Percentiles rank a stretch among this genome's conserved stretches.
phyloP scores from a whole-genome alignment of 2,329 filamentous ascomycete species.

The Blastomyces gilchristii region DNA sequence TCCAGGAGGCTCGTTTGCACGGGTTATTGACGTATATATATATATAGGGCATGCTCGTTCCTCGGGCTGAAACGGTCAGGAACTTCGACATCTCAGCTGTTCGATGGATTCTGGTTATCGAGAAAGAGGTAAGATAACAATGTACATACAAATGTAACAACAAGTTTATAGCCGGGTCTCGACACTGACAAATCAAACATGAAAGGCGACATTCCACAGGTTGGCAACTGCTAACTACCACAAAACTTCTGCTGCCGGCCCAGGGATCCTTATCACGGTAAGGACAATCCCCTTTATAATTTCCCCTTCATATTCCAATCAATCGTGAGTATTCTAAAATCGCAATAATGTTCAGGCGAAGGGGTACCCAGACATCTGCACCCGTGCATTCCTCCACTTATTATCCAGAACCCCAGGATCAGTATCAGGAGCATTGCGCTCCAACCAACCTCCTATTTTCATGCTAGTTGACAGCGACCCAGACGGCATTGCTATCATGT shows the following conservation, averaged over 20 bases:
- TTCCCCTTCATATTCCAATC: background rate
- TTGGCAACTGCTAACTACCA: slow-evolving; percentile 43
- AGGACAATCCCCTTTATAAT: slow-evolving; percentile 11
- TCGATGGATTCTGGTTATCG: slow-evolving; percentile 51
- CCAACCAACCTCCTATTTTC: slow-evolving; percentile 36
- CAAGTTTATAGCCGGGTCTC: background rate
- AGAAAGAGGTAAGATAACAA: slow-evolving; percentile 46
- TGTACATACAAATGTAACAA: background rate
- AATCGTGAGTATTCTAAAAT: background rate
- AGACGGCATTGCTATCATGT: slow-evolving; percentile 52
- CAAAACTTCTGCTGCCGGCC: slow-evolving; percentile 27
- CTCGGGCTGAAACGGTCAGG: slow-evolving; percentile 37
- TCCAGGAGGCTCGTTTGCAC: background rate
- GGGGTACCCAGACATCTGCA: slow-evolving; percentile 54
- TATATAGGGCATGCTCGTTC: slow-evolving; percentile 44
- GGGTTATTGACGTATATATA: slow-evolving; percentile 19
- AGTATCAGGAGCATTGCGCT: slow-evolving; percentile 10
- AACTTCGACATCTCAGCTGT: slow-evolving; percentile 37
- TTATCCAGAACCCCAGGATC: slow-evolving; percentile 23
- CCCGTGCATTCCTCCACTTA: slow-evolving; percentile 43
- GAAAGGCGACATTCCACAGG: slow-evolving; percentile 50
- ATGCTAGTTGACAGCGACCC: slow-evolving; percentile 52
- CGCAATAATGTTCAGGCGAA: slow-evolving; percentile 41
- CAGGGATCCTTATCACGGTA: slow-evolving; percentile 49
- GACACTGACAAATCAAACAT: background rate